Base-by-base conservation (phyloP, 73 alveolate genomes). In the Uronychia binucleata region DNA sequence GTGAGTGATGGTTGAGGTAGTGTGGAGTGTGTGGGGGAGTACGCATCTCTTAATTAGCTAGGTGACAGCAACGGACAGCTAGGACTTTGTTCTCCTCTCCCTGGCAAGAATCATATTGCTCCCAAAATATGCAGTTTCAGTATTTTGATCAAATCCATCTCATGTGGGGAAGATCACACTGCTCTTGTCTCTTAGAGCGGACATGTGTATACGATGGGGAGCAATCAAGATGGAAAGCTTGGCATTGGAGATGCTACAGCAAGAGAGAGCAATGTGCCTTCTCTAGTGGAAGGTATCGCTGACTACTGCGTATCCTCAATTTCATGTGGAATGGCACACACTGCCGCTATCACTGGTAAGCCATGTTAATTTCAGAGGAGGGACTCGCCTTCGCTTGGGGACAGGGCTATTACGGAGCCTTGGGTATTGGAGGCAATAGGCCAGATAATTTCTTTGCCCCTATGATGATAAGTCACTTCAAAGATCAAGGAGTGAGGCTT, bases 311-410 rank as follows among this genome's bases (percentile, higher is more conserved):
- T 87, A 19, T 30, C 31, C 19, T 27, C 88, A 84, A 91, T 91
- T 0, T 92, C 96, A 28, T 91, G 96, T 75, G 96, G 96, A 32
- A 31, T 35, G 28, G 30, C 58, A 13, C 96, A 91, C 31, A 91
- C 96, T n/a, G 46, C 78, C 0, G 94, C 88, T 34, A 1, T 78
- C 35, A 79, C 78, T 33, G 67, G 67, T 46, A 46, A 19, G 19
- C 67, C n/a, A n/a, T 46, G 5, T 46, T 11, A 46, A 46, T 13
- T 67, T 26, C 30, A 8, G 80, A 60, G 32, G 76, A 46, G 26
- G 97, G 97, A 0, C 87, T 88, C 14, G 91, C 84, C 1, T 93
- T 58, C 78, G n/a, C 93, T 1, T 93, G 97, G 96, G 97, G 97
- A 25, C 59, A 75, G 28, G 94, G 93, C 0, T 77, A 76, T 28